A percentile compares a stretch with the other conserved stretches of the same genome.
Evolutionary conservation across 1,284 basidiomycete genomes (phyloP).

Genomic region (Ustilago hordei): DNA sequence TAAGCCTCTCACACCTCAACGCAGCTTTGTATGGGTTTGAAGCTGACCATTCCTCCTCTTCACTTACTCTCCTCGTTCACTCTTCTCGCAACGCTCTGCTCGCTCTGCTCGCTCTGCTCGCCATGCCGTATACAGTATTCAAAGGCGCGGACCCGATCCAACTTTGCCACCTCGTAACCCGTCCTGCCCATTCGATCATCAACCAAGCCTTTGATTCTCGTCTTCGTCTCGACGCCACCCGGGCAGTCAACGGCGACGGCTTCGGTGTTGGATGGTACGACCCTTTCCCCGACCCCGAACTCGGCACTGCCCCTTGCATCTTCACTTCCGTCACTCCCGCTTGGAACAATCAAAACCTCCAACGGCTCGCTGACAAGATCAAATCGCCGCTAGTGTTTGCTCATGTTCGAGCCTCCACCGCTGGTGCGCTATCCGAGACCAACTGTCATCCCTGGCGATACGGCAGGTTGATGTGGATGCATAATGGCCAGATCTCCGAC

Average conservation of each 20-base stretch:
- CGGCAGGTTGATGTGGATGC: conserved; percentile 67
- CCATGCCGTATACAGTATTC: conserved; percentile 54
- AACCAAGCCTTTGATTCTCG: conserved; percentile 68
- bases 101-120: neutral
- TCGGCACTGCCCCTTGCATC: conserved; percentile 78
- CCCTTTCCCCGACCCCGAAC: conserved; percentile 45
- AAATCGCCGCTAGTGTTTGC: conserved; percentile 66
- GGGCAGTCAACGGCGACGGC: conserved; percentile 79
- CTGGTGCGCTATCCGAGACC: conserved; percentile 63
- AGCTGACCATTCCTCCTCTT: neutral
- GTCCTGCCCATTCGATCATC: conserved; percentile 89
- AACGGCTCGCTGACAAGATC: conserved; percentile 66
- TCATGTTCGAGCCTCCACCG: conserved; percentile 62
- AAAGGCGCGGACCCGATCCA: conserved; percentile 60
- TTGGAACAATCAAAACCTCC: conserved; percentile 67
- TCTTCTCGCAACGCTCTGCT: neutral
- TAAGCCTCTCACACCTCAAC: neutral
- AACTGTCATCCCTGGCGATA: conserved; percentile 68
- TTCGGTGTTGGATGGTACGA: conserved; percentile 88
- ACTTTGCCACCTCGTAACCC: conserved; percentile 79
- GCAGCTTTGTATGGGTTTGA: neutral
- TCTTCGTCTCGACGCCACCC: conserved; percentile 70
- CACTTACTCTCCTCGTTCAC: neutral
- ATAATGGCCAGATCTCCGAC: conserved; percentile 65
- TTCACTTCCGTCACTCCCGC: conserved; percentile 90